Conservation (phyloP, 331 rosid species). For the Malus hybrid region DNA sequence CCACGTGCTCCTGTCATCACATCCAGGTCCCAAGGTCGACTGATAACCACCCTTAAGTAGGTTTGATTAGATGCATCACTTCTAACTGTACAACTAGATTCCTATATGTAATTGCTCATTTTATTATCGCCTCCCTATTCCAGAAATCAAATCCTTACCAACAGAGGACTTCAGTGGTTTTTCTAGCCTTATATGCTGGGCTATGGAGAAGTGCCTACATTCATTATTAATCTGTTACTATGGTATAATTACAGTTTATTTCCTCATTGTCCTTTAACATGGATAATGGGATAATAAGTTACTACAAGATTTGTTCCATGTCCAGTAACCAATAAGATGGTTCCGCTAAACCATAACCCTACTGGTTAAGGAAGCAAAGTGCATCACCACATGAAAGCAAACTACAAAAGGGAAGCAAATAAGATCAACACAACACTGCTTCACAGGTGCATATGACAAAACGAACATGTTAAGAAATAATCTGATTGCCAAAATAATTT, state of each 20-base stretch:
- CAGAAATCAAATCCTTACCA: not conserved
- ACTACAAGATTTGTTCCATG: not conserved
- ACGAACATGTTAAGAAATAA: not conserved
- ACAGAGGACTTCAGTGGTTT: not conserved
- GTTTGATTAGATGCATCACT: not conserved
- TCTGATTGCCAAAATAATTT: conserved; percentile 5
- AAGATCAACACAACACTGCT: not conserved
- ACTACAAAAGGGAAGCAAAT: not conserved
- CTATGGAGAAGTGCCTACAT: not conserved
- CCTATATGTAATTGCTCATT: not conserved
- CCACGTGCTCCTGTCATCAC: not conserved
- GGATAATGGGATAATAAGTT: not conserved
- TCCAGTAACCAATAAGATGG: not conserved
- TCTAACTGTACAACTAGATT: not conserved
- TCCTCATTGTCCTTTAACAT: not conserved
- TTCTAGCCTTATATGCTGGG: not conserved
- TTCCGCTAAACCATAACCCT: not conserved
- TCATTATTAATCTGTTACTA: not conserved
- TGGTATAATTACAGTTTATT: not conserved
- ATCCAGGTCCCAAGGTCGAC: not conserved
- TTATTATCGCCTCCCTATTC: not conserved
- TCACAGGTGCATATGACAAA: not conserved
- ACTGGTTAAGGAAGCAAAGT: not conserved
- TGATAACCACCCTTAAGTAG: not conserved
- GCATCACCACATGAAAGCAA: not conserved